Percentiles rank a stretch among this genome's conserved stretches.
Evolutionary conservation across 2,329 filamentous ascomycete species (phyloP).

Genomic region (Exutisphaerella laricina): DNA sequence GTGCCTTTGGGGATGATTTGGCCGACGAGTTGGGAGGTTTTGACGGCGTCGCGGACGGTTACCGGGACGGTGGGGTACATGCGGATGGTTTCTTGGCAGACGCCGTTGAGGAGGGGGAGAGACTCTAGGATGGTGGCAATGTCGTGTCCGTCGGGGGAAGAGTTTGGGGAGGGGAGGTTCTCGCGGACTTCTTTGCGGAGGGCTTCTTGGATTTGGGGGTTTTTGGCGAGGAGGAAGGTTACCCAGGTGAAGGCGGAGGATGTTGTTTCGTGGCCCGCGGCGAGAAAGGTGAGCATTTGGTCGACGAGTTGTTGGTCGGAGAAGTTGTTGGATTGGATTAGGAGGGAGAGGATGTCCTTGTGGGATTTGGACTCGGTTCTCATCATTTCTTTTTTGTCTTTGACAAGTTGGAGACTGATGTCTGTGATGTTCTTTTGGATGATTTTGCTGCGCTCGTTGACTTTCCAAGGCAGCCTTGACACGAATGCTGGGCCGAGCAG

Average conservation of each 20-base stretch:
- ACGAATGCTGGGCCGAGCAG: constrained; percentile 37
- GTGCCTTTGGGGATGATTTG: constrained; percentile 38
- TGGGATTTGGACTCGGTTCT: constrained; percentile 31
- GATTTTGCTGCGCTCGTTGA: constrained; percentile 35
- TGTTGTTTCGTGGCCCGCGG: constrained; percentile 67
- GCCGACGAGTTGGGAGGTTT: constrained; percentile 38
- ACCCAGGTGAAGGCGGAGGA: constrained; percentile 72
- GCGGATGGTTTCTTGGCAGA: constrained; percentile 43
- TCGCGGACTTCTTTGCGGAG: constrained; percentile 64
- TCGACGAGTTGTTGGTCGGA: constrained; percentile 49
- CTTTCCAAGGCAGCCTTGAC: constrained; percentile 42
- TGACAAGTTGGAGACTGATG: constrained; percentile 45
- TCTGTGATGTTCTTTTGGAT: constrained; percentile 34
- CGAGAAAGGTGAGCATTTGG: constrained; percentile 53
- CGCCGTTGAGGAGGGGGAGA: constrained; percentile 43
- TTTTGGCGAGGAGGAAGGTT: constrained; percentile 60
- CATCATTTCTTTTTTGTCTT: constrained; percentile 42
- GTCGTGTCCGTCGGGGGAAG: constrained; percentile 24
- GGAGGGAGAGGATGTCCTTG: constrained; percentile 43
- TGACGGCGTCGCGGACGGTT: constrained; percentile 41
- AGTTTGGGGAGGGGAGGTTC: constrained; percentile 48
- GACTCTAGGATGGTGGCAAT: constrained; percentile 38
- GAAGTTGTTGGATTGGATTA: constrained; percentile 50
- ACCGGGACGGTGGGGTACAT: constrained; percentile 46
- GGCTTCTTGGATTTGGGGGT: constrained; percentile 59